A percentile compares a stretch with the other conserved stretches of the same genome.
These are phyloP conservation scores for Didymosphaeria variabile DNA, from an alignment of 2,329 filamentous ascomycete species.

Conservation along the genomic window DNA sequence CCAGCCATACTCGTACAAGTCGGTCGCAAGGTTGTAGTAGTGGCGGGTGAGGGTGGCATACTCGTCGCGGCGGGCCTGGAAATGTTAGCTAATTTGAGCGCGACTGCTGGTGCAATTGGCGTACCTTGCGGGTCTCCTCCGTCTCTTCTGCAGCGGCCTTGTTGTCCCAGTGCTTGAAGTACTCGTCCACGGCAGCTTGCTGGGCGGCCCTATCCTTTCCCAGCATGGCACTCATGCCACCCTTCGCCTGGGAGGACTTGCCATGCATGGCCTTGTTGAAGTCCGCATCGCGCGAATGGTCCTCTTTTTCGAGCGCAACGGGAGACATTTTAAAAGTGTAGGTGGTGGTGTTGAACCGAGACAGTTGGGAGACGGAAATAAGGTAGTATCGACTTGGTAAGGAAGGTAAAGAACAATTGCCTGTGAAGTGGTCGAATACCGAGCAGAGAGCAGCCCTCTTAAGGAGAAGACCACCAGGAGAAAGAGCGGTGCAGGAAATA, in stretches of 20 bases:
- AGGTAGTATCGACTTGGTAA: conserved; percentile 3
- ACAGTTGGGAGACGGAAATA: conserved; percentile 10
- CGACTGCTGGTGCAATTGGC: conserved; percentile 4
- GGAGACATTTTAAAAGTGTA: conserved; percentile 58
- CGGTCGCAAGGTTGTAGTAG: conserved; percentile 97
- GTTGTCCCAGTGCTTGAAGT: conserved; percentile 97
- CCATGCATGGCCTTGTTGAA: conserved; percentile 92
- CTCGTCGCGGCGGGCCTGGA: conserved; percentile 80
- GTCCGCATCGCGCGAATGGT: conserved; percentile 84
- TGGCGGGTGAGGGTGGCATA: conserved; percentile 94
- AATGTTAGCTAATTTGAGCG: conserved; percentile 27
- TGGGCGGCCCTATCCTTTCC: conserved; percentile 82
- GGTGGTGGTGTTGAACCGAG: not conserved
- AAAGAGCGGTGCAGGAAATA: conserved; percentile 41
- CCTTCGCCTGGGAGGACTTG: conserved; percentile 72
- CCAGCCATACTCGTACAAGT: conserved; percentile 97
- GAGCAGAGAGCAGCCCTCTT: conserved; percentile 8
- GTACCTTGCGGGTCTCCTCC: conserved; percentile 78
- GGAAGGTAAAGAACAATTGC: conserved; percentile 4
- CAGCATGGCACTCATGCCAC: conserved; percentile 84
- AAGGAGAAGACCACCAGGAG: conserved; percentile 5
- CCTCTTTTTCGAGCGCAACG: conserved; percentile 76
- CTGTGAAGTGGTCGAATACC: conserved; percentile 5
- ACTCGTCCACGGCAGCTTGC: conserved; percentile 84
- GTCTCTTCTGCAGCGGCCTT: conserved; percentile 83